Percentiles rank a stretch among this genome's conserved stretches.
Evolutionary conservation across 2,329 filamentous ascomycete species (phyloP).

Genomic region (Botryosphaeria dothidea): DNA sequence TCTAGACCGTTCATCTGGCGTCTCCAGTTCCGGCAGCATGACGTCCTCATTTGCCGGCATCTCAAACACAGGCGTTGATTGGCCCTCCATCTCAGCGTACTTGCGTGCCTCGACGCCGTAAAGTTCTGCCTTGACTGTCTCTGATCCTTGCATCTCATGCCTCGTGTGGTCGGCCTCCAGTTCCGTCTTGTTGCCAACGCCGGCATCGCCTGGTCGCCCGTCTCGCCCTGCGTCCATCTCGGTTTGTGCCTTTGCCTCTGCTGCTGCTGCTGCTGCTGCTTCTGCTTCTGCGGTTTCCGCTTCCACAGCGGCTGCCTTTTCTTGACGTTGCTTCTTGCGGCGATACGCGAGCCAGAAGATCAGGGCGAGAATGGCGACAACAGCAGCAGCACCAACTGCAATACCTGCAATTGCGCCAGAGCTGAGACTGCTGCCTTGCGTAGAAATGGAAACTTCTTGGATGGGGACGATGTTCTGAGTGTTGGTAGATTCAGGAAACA

Average conservation of each 20-base stretch:
- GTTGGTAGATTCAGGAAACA: constrained; percentile 49
- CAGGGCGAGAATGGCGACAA: constrained; percentile 22
- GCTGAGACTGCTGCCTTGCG: constrained; percentile 19
- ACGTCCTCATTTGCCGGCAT: constrained; percentile 13
- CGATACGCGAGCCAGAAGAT: constrained; percentile 22
- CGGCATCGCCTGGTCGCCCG: background rate
- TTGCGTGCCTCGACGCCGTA: constrained; percentile 11
- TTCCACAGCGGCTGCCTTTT: background rate
- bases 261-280: background rate
- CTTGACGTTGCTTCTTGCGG: constrained; percentile 12
- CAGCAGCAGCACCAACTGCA: constrained; percentile 25
- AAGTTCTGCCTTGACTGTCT: constrained; percentile 1
- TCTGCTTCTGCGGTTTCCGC: constrained; percentile 2
- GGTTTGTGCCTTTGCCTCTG: background rate
- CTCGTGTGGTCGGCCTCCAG: background rate
- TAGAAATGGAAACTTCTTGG: constrained; percentile 7
- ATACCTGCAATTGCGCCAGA: constrained; percentile 31
- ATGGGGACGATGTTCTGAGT: constrained; percentile 40
- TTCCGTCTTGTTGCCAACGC: constrained; percentile 1
- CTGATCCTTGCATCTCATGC: constrained; percentile 12
- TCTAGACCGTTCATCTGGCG: background rate
- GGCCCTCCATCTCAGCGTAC: constrained; percentile 4
- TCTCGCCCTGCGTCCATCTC: constrained; percentile 9
- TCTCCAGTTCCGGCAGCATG: constrained; percentile 10
- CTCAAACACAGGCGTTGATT: background rate